phyloP scores from a whole-genome alignment of 768 basidiomycete genomes.

The Multifurca ochricompacta region DNA sequence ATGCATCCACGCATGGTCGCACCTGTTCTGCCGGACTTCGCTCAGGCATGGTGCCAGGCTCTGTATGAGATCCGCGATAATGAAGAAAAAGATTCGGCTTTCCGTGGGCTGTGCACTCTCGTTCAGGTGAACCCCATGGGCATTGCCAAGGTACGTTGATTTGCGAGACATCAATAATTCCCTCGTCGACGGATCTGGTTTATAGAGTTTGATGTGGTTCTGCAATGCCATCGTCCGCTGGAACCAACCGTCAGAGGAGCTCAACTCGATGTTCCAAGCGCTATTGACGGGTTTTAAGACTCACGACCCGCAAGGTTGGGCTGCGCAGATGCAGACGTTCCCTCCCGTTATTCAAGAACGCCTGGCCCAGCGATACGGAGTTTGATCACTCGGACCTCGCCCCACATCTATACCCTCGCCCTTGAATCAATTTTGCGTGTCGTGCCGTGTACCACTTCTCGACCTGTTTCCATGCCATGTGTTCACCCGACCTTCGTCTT shows the following conservation, averaged over 20 bases:
- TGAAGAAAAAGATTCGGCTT: constrained; percentile 98
- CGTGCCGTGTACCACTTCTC: constrained; percentile 8
- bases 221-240: constrained; percentile 96
- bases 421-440: neutral
- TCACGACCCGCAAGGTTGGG: constrained; percentile 82
- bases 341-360: constrained; percentile 87
- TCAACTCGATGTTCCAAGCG: constrained; percentile 91
- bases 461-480: constrained; percentile 9
- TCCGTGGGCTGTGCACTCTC: constrained; percentile 93
- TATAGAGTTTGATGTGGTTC: constrained; percentile 90
- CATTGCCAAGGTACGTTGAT: constrained; percentile 69
- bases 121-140: constrained; percentile 93
- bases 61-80: constrained; percentile 98
- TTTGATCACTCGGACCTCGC: constrained; percentile 35
- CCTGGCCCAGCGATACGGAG: constrained; percentile 78
- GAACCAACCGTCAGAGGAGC: constrained; percentile 84
- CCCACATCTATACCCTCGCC: constrained; percentile 7
- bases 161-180: neutral
- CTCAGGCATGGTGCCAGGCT: constrained; percentile 94
- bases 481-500: constrained; percentile 7
- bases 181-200: constrained; percentile 26
- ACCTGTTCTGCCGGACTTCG: constrained; percentile 83
- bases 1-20: constrained; percentile 88
- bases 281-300: constrained; percentile 86
- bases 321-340: constrained; percentile 70